Evolutionary conservation across 176 grass and related monocot species (phyloP), one percentile per base, ranked within the genome.

Genomic region (Carex kokanica): DNA sequence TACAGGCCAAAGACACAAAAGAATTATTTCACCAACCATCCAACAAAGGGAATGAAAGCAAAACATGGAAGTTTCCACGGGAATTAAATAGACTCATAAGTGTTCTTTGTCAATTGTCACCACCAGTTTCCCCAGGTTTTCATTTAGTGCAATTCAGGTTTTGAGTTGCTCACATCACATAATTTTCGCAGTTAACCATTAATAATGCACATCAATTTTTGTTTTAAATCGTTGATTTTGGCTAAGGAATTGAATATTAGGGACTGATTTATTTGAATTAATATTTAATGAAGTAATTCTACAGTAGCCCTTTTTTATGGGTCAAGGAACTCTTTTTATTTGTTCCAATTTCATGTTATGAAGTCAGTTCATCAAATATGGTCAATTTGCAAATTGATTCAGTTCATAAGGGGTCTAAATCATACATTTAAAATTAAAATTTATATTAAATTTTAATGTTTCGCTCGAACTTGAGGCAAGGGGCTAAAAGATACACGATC

Each of bases 1-100:
- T 40, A 82, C 20, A 25, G 1, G 21, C 29, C 66, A 64, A 49
- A 25, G 58, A 3, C 79, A 38, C 75, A 62, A 47, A 64, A 65
- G 2, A 52, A 64, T 29, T 24, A 21, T 27, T 18, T 4, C 43
- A 47, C 61, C 78, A 41, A 66, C 79, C 79, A 43, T 49, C 57
- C 20, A 51, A 51, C 62, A 49, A 64, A 82, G 25, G 18, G 60
- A 67, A 81, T 81, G 78, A 82, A 66, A 82, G 38, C 80, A 82
- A 82, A 82, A 67, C 7, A 66, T 53, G 31, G 80, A 67, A 82
- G 80, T 14, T 82, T 82, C 60, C 60, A 82, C 11, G 45, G 60
- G 41, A 66, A 80, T 62, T 0, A 60, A 60, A 80, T n/a, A 59
- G 56, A 31, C 55, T 61, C 55, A 60, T 65, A 72, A 77, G 0